Evolutionary conservation across 2,329 filamentous ascomycete genomes (phyloP).

Genomic region (Monilinia vaccinii-corymbosi): DNA sequence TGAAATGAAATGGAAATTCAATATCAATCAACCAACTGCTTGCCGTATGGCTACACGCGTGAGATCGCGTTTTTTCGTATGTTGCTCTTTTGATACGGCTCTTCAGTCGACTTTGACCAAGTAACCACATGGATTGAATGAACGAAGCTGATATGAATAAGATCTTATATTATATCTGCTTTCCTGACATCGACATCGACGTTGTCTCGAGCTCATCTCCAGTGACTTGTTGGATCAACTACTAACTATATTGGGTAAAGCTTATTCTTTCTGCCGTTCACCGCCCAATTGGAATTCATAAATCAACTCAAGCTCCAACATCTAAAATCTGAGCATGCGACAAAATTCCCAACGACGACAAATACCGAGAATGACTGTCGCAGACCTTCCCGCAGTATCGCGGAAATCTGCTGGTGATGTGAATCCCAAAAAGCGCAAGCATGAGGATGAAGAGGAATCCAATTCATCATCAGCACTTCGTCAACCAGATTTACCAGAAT

Average conservation of each 20-base stretch:
- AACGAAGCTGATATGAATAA: not conserved
- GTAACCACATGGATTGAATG: not conserved
- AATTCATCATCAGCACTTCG: slow-evolving; percentile 19
- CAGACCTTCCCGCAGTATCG: slow-evolving; percentile 3
- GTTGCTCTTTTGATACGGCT: not conserved
- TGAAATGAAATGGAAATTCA: not conserved
- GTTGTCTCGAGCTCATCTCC: no score
- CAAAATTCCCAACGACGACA: not conserved
- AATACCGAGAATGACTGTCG: not conserved
- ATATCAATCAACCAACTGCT: not conserved
- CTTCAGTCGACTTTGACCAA: not conserved
- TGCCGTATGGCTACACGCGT: not conserved
- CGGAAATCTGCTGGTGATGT: slow-evolving; percentile 28
- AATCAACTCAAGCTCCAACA: not conserved
- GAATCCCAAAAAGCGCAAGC: slow-evolving; percentile 26
- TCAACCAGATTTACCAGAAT: slow-evolving; percentile 28
- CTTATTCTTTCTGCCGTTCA: not conserved
- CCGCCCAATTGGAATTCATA: not conserved
- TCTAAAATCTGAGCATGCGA: slow-evolving; percentile 4
- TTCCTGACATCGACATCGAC: not conserved
- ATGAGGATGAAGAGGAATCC: slow-evolving; percentile 16
- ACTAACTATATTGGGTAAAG: not conserved
- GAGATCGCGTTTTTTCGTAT: slow-evolving; percentile 4
- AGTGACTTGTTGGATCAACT: not conserved
- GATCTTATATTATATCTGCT: not conserved